phyloP scores from a whole-genome alignment of 306 rosid genomes.

The Malus orientalis region DNA sequence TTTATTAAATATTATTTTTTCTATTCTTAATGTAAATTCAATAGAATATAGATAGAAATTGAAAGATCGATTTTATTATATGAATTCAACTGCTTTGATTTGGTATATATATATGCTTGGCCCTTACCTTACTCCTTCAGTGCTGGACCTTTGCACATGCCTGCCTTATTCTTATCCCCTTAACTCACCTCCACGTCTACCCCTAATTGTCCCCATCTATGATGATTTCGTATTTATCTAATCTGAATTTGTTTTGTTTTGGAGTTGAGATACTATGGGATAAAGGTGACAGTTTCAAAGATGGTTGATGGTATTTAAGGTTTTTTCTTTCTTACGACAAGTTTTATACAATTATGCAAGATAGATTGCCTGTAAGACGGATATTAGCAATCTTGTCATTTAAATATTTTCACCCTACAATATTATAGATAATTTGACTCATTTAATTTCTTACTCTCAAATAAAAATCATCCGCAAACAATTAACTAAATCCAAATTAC shows the following conservation, averaged over 20 bases:
- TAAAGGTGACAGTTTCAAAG: not conserved
- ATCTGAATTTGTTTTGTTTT: not conserved
- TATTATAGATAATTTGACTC: not conserved
- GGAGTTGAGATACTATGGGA: not conserved
- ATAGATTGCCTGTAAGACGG: not conserved
- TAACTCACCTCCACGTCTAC: conserved; percentile 3
- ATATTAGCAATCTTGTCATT: not conserved
- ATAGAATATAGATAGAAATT: too few relatives aligned
- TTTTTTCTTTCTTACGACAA: too few relatives aligned
- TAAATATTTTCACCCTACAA: not conserved
- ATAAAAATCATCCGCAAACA: not conserved
- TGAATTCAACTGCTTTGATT: too few relatives aligned
- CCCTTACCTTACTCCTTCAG: not conserved
- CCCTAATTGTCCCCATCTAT: not conserved
- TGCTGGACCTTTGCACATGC: conserved; percentile 3
- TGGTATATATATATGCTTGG: too few relatives aligned
- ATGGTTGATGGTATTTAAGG: not conserved
- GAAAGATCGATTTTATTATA: too few relatives aligned
- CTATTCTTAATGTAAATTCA: too few relatives aligned
- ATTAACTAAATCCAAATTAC: too few relatives aligned
- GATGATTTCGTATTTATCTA: not conserved
- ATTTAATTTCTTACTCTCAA: not conserved
- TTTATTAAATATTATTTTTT: too few relatives aligned
- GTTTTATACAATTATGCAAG: not conserved
- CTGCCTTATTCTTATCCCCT: not conserved